phyloP scores from a whole-genome alignment of 306 rosid species.

The Neltuma alba region DNA sequence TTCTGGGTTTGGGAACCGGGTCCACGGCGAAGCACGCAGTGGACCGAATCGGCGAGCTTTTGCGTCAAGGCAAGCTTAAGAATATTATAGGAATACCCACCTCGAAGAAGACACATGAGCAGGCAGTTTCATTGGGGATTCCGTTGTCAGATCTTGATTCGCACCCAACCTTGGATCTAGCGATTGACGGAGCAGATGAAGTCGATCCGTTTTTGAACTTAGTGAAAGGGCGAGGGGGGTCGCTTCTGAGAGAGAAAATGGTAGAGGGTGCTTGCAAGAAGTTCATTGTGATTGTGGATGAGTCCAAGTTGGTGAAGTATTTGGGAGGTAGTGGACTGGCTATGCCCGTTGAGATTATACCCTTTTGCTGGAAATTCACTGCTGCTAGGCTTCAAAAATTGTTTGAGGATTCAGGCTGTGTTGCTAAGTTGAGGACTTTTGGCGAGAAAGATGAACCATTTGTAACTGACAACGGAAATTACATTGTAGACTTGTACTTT shows the following conservation, averaged over 20 bases:
- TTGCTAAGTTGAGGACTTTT: conserved; percentile 50
- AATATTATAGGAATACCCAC: conserved; percentile 65
- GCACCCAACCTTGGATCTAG: conserved; percentile 54
- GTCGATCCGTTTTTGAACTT: conserved; percentile 58
- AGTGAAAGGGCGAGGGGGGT: conserved; percentile 74
- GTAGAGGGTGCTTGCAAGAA: conserved; percentile 59
- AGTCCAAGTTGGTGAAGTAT: conserved; percentile 56
- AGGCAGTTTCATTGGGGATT: conserved; percentile 56
- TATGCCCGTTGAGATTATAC: conserved; percentile 63
- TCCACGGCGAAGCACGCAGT: conserved; percentile 71
- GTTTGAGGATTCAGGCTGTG: conserved; percentile 54
- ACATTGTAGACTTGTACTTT: conserved; percentile 60
- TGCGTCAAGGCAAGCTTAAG: conserved; percentile 54
- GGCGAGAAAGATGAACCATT: conserved; percentile 40
- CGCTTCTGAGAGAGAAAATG: conserved; percentile 65
- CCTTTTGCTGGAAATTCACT: conserved; percentile 68
- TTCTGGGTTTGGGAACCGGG: conserved; percentile 68
- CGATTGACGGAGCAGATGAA: conserved; percentile 69
- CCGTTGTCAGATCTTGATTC: conserved; percentile 63
- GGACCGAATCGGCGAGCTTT: conserved; percentile 61
- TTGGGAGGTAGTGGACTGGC: conserved; percentile 61
- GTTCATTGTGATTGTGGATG: conserved; percentile 62
- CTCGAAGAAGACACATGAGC: conserved; percentile 61
- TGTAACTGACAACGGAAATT: conserved; percentile 62
- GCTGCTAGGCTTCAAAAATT: conserved; percentile 49